Base-by-base conservation (phyloP, 176 grass and related monocot species). In the Ampelocalamus luodianensis region DNA sequence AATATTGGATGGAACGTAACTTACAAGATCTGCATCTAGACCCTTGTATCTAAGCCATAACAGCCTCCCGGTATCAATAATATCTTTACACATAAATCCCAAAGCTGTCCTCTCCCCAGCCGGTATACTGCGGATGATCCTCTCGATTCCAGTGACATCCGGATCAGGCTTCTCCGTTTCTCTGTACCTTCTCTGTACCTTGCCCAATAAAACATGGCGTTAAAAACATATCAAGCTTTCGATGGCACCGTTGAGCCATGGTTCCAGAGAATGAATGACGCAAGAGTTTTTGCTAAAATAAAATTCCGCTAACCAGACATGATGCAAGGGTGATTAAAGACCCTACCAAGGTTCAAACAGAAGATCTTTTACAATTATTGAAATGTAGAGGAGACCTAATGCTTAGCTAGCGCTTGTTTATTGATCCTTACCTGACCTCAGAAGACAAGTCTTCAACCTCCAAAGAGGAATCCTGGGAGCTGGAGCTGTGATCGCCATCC, bases 61-160 rank as follows among this genome's bases (percentile, higher is more conserved):
- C 10, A 98, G 51, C 83, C 89, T 86, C 0, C 89, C 87, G 0
- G 73, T 87, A 53, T 95, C 93, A 20, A 95, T 94, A 50, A 95
- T 92, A 85, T 98, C 91, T 89, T 95, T 98, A 72, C 96, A 98
- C 86, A 94, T 85, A 70, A 90, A 94, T 45, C 93, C 93, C 6
- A 98, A 68, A 38, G 43, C 15, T 36, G 85, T 50, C 78, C 93
- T 92, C 53, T 95, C 91, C 26, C 48, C 55, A 44, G 83, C 51
- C 3, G 89, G 82, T 40, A 95, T 93, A 81, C 58, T 50, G 72
- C 87, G 82, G 70, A 95, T 93, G 37, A 86, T 68, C 79, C 77
- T 84, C 32, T 87, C 93, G 5, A 92, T 80, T 51, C 88, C 89
- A 8, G 40, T 36, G 3, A 15, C 17, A 39, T 87, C 80, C 8